Evolutionary conservation across 176 grass and related monocot species (phyloP).

Genomic region (sorghum (Sorghum bicolor)): DNA sequence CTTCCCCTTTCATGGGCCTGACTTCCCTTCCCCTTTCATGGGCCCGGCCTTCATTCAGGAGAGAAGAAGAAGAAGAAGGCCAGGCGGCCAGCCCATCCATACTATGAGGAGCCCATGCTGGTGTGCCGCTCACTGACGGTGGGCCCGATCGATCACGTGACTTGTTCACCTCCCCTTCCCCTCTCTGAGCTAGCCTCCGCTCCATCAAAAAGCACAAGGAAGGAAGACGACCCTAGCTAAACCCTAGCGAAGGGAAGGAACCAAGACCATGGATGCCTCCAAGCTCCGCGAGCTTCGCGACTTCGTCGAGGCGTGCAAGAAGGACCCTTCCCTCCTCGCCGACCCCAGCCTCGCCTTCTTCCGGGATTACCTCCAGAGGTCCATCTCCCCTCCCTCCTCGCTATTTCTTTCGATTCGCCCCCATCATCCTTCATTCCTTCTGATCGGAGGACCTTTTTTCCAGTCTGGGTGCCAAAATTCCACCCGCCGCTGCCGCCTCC

Average conservation of each 20-base stretch:
- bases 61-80: too few relatives aligned
- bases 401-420: background rate
- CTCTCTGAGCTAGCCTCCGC: too few relatives aligned
- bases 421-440: background rate
- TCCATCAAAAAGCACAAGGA: background rate
- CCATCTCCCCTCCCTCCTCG: background rate
- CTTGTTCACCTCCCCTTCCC: too few relatives aligned
- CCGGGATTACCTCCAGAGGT: constrained; percentile 68
- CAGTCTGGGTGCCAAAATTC: constrained; percentile 74
- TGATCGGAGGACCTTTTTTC: background rate
- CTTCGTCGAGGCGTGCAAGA: constrained; percentile 81
- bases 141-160: background rate
- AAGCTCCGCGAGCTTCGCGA: constrained; percentile 52
- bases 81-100: too few relatives aligned
- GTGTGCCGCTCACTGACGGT: background rate
- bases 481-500: constrained; percentile 28
- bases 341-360: constrained; percentile 90
- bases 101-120: background rate
- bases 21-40: too few relatives aligned
- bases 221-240: background rate
- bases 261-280: constrained; percentile 46
- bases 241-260: background rate
- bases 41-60: too few relatives aligned
- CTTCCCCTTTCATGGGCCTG: background rate
- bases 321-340: constrained; percentile 61